Conservation (phyloP, 805 yeast species). For the Sugiyamaella boreocaroliniensis region DNA sequence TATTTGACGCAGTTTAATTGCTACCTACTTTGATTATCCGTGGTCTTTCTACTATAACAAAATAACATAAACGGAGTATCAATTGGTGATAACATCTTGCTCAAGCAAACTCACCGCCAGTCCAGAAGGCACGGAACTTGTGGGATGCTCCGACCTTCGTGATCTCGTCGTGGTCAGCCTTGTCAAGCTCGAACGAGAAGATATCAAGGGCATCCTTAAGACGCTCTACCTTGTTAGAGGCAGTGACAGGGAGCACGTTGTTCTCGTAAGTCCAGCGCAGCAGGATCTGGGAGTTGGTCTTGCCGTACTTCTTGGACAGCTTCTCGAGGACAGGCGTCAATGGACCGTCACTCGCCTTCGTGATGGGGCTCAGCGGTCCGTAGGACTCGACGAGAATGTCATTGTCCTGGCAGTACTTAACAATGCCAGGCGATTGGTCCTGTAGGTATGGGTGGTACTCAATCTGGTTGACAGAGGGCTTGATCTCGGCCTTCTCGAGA, state of each 20-base stretch:
- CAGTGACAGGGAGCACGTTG: constrained; percentile 64
- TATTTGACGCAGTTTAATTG: too few relatives aligned
- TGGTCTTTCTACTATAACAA: too few relatives aligned
- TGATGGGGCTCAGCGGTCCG: constrained; percentile 67
- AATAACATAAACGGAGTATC: background rate
- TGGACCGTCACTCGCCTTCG: constrained; percentile 39
- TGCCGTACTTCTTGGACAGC: constrained; percentile 51
- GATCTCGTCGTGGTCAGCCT: constrained; percentile 37
- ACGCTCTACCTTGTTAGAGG: constrained; percentile 48
- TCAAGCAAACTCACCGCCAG: constrained; percentile 4
- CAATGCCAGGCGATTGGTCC: constrained; percentile 40
- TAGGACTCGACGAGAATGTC: constrained; percentile 53
- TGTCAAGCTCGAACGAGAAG: constrained; percentile 39
- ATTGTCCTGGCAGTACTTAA: constrained; percentile 39
- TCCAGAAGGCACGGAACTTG: constrained; percentile 3
- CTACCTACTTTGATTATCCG: too few relatives aligned
- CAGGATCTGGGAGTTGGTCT: constrained; percentile 13
- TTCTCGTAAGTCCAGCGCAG: constrained; percentile 67
- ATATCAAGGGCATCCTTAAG: constrained; percentile 49
- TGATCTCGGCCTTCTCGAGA: constrained; percentile 36
- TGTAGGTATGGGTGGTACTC: constrained; percentile 48
- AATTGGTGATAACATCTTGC: background rate
- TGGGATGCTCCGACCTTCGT: constrained; percentile 7
- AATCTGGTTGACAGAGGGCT: constrained; percentile 69
- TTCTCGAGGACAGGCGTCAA: constrained; percentile 44